Conservation (phyloP, 2,329 filamentous ascomycete genomes). For the Pseudogymnoascus sp. region DNA sequence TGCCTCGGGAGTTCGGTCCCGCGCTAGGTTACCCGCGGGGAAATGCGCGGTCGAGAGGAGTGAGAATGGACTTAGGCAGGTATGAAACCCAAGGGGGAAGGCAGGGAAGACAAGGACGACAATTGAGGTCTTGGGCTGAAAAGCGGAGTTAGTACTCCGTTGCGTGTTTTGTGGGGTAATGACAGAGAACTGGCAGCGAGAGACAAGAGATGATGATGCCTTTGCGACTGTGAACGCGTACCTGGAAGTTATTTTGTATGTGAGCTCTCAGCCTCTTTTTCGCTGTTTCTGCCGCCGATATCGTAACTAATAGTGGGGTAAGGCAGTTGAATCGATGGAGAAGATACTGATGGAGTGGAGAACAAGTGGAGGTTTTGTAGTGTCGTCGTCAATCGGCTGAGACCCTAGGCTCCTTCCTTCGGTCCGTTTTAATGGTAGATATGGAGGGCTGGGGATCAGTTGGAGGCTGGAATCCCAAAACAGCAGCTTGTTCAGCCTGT, state of each 20-base stretch:
- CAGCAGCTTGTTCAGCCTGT: not conserved
- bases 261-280: not conserved
- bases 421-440: not conserved
- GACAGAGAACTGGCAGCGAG: not conserved
- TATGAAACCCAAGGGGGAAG: conserved; percentile 2
- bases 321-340: not conserved
- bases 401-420: not conserved
- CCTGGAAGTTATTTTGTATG: not conserved
- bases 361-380: conserved; percentile 7
- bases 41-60: not conserved
- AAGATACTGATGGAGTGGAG: not conserved
- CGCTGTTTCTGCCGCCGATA: not conserved
- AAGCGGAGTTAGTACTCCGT: not conserved
- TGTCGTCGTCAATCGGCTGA: not conserved
- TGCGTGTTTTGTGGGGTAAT: not conserved
- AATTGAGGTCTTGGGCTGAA: not conserved
- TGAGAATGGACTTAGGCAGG: not conserved
- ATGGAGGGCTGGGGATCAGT: not conserved
- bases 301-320: conserved; percentile 7
- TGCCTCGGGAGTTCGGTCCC: conserved; percentile 2
- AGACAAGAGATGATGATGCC: not conserved
- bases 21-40: conserved; percentile 3
- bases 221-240: not conserved
- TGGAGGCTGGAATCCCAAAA: not conserved
- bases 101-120: not conserved